Percentiles rank a stretch among this genome's conserved stretches.
phyloP scores from a whole-genome alignment of 345 rosid species.

The Turritis glabra region DNA sequence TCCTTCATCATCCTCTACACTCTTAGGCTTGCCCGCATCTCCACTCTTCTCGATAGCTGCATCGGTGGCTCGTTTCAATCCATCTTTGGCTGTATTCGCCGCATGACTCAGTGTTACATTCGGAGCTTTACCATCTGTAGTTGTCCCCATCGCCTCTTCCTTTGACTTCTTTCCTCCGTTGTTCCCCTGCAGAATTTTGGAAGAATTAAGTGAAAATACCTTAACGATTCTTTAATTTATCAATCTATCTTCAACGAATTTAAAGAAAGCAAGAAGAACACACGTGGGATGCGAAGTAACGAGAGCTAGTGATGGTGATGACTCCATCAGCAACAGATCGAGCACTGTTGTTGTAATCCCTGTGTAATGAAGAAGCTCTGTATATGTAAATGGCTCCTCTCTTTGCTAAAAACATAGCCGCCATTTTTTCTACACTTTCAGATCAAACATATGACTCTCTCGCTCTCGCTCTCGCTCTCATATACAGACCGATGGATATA shows the following conservation, averaged over 20 bases:
- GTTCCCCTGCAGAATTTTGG: slow-evolving; percentile 16
- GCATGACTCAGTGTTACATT: slow-evolving; percentile 37
- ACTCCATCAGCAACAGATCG: slow-evolving; percentile 2
- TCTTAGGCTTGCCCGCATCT: slow-evolving; percentile 17
- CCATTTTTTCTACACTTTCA: slow-evolving; percentile 17
- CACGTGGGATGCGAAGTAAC: slow-evolving; percentile 26
- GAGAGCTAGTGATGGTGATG: slow-evolving; percentile 22
- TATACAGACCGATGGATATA: not conserved
- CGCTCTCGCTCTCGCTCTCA: not conserved
- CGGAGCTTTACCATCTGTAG: slow-evolving; percentile 37
- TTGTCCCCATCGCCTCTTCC: slow-evolving; percentile 35
- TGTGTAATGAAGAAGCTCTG: slow-evolving; percentile 15
- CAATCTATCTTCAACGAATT: slow-evolving; percentile 5
- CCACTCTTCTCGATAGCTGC: slow-evolving; percentile 31
- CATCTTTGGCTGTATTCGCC: slow-evolving; percentile 17
- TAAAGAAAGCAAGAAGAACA: slow-evolving; percentile 1
- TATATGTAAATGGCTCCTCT: slow-evolving; percentile 20
- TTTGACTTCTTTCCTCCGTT: slow-evolving; percentile 9
- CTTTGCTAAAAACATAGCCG: slow-evolving; percentile 24
- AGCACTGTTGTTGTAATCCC: not conserved
- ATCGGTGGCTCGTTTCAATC: slow-evolving; percentile 26
- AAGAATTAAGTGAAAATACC: not conserved
- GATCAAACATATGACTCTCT: not conserved
- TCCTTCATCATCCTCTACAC: not conserved
- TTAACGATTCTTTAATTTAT: not conserved